Conservation (phyloP, 2,329 filamentous ascomycete genomes). For the Cucurbitaria berberidis region DNA sequence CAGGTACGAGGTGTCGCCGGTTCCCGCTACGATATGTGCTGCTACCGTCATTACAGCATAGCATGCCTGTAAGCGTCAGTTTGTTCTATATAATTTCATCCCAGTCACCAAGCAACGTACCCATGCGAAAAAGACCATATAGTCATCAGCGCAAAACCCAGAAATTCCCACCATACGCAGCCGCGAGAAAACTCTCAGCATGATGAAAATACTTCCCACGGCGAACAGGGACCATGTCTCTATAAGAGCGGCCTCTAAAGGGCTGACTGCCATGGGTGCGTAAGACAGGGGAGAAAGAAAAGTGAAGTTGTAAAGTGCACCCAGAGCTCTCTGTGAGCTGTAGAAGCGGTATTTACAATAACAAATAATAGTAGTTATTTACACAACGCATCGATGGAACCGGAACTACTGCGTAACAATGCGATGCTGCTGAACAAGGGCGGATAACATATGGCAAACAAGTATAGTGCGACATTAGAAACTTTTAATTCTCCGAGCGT, state of each 20-base stretch:
- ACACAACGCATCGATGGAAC: no score
- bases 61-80: slow-evolving; percentile 7
- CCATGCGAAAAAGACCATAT: slow-evolving; percentile 40
- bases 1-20: slow-evolving; percentile 40
- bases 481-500: no score
- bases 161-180: slow-evolving; percentile 43
- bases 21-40: slow-evolving; percentile 36
- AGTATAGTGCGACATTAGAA: no score
- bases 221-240: slow-evolving; percentile 50
- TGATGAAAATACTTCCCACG: slow-evolving; percentile 42
- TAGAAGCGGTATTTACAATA: no score
- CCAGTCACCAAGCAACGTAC: slow-evolving; percentile 16
- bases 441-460: no score
- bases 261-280: slow-evolving; percentile 9
- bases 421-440: no score
- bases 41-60: slow-evolving; percentile 28
- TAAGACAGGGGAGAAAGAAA: no score
- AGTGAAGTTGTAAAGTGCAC: no score
- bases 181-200: slow-evolving; percentile 41
- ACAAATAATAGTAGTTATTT: no score
- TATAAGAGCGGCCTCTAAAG: slow-evolving; percentile 14
- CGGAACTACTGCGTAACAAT: no score
- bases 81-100: neutral
- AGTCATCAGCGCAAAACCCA: slow-evolving; percentile 46
- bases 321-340: no score